phyloP scores from a whole-genome alignment of 805 yeast genomes.

The Candida maltosa region DNA sequence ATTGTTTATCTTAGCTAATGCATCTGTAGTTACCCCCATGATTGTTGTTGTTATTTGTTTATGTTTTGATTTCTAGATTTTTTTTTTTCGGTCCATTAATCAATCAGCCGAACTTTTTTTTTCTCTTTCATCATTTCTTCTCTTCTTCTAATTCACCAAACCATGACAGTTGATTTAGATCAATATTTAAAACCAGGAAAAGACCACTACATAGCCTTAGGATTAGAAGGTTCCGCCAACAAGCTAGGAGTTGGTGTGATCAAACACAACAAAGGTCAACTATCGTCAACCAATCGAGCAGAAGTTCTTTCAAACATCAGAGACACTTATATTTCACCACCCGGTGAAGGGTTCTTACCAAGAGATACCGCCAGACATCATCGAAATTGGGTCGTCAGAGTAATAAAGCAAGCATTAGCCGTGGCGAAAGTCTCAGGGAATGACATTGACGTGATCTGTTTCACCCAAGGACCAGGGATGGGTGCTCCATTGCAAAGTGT shows the following conservation, averaged over 20 bases:
- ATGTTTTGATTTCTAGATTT: not conserved
- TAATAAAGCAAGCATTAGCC: slow-evolving; percentile 61
- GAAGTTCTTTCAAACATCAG: slow-evolving; percentile 83
- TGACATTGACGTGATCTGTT: slow-evolving; percentile 78
- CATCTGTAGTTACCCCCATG: slow-evolving; percentile 1
- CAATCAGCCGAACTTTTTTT: not conserved
- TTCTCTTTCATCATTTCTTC: not conserved
- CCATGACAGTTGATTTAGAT: slow-evolving; percentile 47
- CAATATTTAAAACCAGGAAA: slow-evolving; percentile 37
- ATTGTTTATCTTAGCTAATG: slow-evolving; percentile 30
- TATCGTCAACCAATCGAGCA: slow-evolving; percentile 59
- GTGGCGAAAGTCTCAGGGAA: slow-evolving; percentile 52
- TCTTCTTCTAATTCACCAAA: not conserved
- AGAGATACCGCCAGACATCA: slow-evolving; percentile 97
- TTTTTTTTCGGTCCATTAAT: not conserved
- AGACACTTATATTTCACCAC: slow-evolving; percentile 94
- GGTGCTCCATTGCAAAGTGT: slow-evolving; percentile 97
- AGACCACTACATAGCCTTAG: slow-evolving; percentile 68
- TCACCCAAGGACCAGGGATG: slow-evolving; percentile 99
- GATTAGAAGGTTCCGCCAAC: slow-evolving; percentile 96
- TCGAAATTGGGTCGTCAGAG: slow-evolving; percentile 86
- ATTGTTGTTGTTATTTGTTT: not conserved
- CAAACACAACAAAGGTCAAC: slow-evolving; percentile 63
- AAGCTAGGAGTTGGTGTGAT: slow-evolving; percentile 93
- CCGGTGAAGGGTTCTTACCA: slow-evolving; percentile 97